Conservation (phyloP, 306 rosid genomes). For the Hylodesmum podocarpum region DNA sequence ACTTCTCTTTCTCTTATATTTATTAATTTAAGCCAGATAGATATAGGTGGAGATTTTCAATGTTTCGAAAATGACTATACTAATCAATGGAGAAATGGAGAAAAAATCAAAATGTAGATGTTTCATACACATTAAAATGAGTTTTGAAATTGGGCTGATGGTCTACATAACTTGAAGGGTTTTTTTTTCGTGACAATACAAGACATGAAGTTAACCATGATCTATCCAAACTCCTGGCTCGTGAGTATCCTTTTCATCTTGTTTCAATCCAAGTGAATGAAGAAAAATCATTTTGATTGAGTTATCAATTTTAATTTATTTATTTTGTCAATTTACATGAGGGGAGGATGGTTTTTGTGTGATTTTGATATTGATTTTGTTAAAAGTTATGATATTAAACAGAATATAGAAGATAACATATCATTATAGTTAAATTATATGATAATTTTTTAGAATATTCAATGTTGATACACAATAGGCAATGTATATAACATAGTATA, state of each 20-base stretch:
- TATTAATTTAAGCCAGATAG: neutral
- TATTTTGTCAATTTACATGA: no score
- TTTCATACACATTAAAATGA: neutral
- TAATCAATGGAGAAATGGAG: neutral
- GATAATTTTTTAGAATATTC: no score
- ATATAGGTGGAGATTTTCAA: neutral
- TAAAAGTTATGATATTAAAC: no score
- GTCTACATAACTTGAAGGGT: no score
- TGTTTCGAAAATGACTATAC: neutral
- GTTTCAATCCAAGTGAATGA: neutral
- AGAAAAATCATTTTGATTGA: neutral
- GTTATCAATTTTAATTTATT: neutral
- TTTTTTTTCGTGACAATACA: no score
- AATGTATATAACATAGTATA: no score
- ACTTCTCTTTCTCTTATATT: neutral
- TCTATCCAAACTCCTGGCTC: neutral
- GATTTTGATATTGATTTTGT: no score
- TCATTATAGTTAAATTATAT: no score
- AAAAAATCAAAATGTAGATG: neutral
- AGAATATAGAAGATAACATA: no score
- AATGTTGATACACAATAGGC: no score
- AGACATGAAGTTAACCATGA: neutral
- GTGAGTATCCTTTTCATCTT: neutral
- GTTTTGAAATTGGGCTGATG: neutral
- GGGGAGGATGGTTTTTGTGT: neutral